Evolutionary conservation across 2,329 filamentous ascomycete genomes (phyloP), one percentile per base, ranked within the genome.

Genomic region (Pyrenochaeta sp.): DNA sequence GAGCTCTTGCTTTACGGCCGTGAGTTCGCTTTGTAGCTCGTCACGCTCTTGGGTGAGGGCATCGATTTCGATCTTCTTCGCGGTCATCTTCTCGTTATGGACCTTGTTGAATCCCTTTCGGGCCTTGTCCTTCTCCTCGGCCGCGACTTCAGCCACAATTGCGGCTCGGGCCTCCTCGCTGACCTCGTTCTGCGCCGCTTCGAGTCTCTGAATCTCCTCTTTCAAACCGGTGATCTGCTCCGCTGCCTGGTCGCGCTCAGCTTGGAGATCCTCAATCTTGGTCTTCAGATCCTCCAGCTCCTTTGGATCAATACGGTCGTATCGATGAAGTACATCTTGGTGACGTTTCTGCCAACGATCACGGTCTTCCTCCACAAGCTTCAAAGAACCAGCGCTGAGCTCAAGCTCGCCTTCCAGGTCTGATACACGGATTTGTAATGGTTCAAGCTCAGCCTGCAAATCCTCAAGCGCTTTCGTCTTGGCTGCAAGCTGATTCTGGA

Each of bases 301-400:
- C 3, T 89, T 90, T 29, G 94, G 93, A 65, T 99, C 94, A 38
- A 95, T 90, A 42, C 93, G 89, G 58, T 96, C 92, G 65, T 97
- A 96, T 68, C 96, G 96, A 55, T 90, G 91, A 36, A 99, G 82
- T 50, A 99, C 96, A 58, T 95, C 90, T 67, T 97, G 91, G 1
- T 91, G 95, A 17, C 94, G 87, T 77, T 96, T 93, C 72, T 96
- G 91, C 89, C 93, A 96, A 44, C 90, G 84, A 67, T 97, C 93
- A 11, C 94, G 87, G 66, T 97, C 93, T 61, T 94, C 88, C 55
- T 95, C 88, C 7, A 97, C 80, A 52, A 96, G 82, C 62, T 89
- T 90, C 65, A 96, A 83, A 67, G 97, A 93, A 9, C 90, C 90
- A 55, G 95, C 87, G 61, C 92, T 88, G 55, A 87, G 89, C 48